phyloP scores from a whole-genome alignment of 2,329 filamentous ascomycete genomes.

The Diaporthe caulivora region DNA sequence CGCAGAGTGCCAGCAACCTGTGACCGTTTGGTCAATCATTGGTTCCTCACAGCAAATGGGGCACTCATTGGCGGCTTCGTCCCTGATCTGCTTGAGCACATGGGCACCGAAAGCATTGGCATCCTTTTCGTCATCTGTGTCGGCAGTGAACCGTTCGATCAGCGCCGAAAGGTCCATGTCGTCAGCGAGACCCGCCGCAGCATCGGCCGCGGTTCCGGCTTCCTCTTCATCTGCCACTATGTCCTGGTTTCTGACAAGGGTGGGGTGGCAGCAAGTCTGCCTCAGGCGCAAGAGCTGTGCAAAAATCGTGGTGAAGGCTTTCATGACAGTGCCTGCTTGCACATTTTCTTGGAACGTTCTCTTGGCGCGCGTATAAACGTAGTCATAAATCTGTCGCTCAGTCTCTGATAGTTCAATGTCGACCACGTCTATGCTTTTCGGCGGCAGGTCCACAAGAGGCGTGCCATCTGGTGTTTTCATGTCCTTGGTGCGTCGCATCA shows the following conservation, averaged over 20 bases:
- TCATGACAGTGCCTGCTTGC: slow-evolving; percentile 92
- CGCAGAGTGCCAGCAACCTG: slow-evolving; percentile 96
- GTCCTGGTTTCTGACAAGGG: slow-evolving; percentile 86
- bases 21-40: slow-evolving; percentile 94
- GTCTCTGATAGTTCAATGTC: slow-evolving; percentile 86
- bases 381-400: slow-evolving; percentile 92
- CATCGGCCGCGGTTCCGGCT: slow-evolving; percentile 81
- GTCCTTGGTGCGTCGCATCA: slow-evolving; percentile 93
- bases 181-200: slow-evolving; percentile 84
- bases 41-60: slow-evolving; percentile 91
- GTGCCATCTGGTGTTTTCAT: slow-evolving; percentile 93
- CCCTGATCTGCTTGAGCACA: slow-evolving; percentile 90
- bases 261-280: slow-evolving; percentile 93
- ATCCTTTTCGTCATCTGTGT: slow-evolving; percentile 71
- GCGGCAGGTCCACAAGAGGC: slow-evolving; percentile 82
- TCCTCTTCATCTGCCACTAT: slow-evolving; percentile 91
- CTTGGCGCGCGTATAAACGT: slow-evolving; percentile 87
- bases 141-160: slow-evolving; percentile 84
- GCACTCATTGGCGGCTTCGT: slow-evolving; percentile 89
- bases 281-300: slow-evolving; percentile 93
- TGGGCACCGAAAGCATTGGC: slow-evolving; percentile 85
- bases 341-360: slow-evolving; percentile 87
- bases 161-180: slow-evolving; percentile 95
- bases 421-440: slow-evolving; percentile 86
- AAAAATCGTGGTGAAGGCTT: slow-evolving; percentile 97